Percentiles rank a stretch among this genome's conserved stretches.
Conservation (phyloP, 2,329 filamentous ascomycete genomes). For the Tympanopsis confertula region DNA sequence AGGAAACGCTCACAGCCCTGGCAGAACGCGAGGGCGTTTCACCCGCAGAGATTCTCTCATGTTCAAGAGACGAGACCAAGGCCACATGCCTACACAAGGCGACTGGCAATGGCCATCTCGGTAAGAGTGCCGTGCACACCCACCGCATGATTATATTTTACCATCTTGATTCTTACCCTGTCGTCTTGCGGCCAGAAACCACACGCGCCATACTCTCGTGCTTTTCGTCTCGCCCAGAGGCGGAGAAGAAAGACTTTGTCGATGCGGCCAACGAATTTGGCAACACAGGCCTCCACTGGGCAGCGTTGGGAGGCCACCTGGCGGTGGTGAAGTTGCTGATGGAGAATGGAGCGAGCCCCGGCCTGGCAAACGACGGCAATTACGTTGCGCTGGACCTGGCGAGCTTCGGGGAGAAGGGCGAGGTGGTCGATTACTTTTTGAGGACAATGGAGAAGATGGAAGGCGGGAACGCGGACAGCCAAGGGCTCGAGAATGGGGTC, state of each 20-base stretch:
- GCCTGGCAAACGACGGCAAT: constrained; percentile 70
- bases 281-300: constrained; percentile 91
- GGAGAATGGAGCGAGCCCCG: constrained; percentile 64
- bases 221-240: constrained; percentile 26
- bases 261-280: constrained; percentile 68
- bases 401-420: constrained; percentile 55
- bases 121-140: constrained; percentile 32
- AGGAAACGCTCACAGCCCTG: constrained; percentile 43
- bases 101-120: constrained; percentile 75
- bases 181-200: constrained; percentile 4
- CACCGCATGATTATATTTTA: constrained; percentile 3
- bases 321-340: constrained; percentile 68
- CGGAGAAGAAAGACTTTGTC: constrained; percentile 39
- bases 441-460: constrained; percentile 34
- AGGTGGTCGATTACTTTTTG: constrained; percentile 51
- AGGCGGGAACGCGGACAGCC: constrained; percentile 29
- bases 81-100: constrained; percentile 86
- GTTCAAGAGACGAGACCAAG: constrained; percentile 62
- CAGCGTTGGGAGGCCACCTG: constrained; percentile 78
- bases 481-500: constrained; percentile 25
- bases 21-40: constrained; percentile 47
- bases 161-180: constrained; percentile 4
- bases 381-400: constrained; percentile 70
- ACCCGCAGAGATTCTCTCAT: constrained; percentile 52
- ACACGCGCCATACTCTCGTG: constrained; percentile 9